Evolutionary conservation across 139 green algal species (phyloP).

Genomic region (Zygnema circumcarinatum): DNA sequence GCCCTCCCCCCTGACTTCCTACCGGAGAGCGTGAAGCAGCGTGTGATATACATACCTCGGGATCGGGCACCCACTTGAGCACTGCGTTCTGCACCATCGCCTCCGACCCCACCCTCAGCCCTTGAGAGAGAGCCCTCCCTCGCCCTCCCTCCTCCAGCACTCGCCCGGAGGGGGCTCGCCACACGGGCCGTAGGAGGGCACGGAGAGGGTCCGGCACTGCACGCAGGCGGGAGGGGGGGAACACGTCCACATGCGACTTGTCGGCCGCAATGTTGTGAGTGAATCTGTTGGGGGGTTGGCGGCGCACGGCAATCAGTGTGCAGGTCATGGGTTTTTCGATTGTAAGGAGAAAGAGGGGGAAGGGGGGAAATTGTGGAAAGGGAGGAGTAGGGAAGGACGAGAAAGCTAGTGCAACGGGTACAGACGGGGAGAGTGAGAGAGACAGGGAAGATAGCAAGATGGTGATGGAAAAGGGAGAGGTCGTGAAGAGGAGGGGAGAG

Average conservation of each 20-base stretch:
- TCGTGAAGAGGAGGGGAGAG: background rate
- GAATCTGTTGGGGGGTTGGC: background rate
- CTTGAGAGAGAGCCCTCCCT: background rate
- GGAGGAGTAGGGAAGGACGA: background rate
- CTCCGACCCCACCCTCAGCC: constrained; percentile 25
- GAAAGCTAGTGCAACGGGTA: background rate
- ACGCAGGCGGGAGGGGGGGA: background rate
- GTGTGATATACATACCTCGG: constrained; percentile 27
- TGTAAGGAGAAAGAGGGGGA: background rate
- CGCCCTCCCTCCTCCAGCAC: background rate
- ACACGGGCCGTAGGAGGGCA: background rate
- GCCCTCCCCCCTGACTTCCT: too few relatives aligned
- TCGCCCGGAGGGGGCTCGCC: background rate
- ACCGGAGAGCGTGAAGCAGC: too few relatives aligned
- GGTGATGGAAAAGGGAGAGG: background rate
- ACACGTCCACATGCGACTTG: background rate
- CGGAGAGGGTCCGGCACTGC: background rate
- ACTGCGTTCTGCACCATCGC: constrained; percentile 13
- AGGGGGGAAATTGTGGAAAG: background rate
- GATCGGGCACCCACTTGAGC: constrained; percentile 44
- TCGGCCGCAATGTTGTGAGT: constrained; percentile 3
- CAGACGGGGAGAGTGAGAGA: background rate
- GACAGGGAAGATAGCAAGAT: too few relatives aligned
- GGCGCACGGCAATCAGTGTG: too few relatives aligned
- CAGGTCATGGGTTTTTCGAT: too few relatives aligned